Conservation (phyloP, 2,329 filamentous ascomycete species). For the Thelonectria discophora region DNA sequence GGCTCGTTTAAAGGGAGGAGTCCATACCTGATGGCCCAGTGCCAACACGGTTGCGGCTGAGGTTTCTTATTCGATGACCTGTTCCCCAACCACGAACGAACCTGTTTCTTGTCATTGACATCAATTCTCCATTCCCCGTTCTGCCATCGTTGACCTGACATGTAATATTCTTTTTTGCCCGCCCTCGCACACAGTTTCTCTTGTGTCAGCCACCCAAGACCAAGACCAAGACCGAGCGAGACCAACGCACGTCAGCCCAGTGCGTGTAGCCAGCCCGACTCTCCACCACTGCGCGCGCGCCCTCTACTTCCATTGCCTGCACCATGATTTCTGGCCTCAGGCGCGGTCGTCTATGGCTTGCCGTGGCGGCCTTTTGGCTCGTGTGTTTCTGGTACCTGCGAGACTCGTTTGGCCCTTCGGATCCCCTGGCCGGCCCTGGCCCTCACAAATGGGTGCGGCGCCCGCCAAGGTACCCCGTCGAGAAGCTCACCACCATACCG, state of each 20-base stretch:
- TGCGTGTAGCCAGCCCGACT: background rate
- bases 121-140: conserved; percentile 15
- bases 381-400: conserved; percentile 41
- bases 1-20: conserved; percentile 1
- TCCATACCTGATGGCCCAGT: background rate
- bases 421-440: conserved; percentile 37
- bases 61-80: conserved; percentile 10
- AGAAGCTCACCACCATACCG: conserved; percentile 46
- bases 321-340: conserved; percentile 27
- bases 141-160: conserved; percentile 18
- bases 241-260: too few species aligned
- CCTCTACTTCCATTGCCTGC: conserved; percentile 1
- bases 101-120: conserved; percentile 6
- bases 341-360: conserved; percentile 40
- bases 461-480: conserved; percentile 36
- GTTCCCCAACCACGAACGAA: conserved; percentile 3
- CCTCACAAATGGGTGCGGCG: conserved; percentile 37
- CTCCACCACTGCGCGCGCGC: conserved; percentile 2
- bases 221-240: conserved; percentile 4
- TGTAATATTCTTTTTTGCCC: conserved; percentile 16
- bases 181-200: conserved; percentile 9
- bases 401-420: conserved; percentile 32
- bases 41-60: background rate
- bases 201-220: conserved; percentile 8
- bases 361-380: conserved; percentile 36